Evolutionary conservation across 192 early-diverging fungal species (phyloP).

Genomic region (Spizellomyces sp.): DNA sequence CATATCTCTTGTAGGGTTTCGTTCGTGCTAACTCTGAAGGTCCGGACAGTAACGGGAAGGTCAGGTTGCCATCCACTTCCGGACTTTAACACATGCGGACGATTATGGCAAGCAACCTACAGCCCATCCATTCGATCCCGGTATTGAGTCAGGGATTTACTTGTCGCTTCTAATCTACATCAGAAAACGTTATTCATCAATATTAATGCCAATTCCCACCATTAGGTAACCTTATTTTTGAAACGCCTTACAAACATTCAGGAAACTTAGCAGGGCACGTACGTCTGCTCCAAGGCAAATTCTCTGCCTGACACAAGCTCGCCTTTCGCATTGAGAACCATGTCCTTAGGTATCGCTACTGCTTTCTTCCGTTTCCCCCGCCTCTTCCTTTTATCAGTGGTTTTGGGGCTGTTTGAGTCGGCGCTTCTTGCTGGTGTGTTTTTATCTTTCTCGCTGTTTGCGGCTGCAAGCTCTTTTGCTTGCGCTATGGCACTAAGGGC

Average conservation of each 20-base stretch:
- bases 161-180: constrained; percentile 51
- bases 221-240: too few species aligned
- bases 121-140: constrained; percentile 49
- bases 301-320: constrained; percentile 52
- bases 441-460: too few species aligned
- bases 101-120: constrained; percentile 34
- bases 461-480: too few species aligned
- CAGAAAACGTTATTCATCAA: too few species aligned
- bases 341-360: constrained; percentile 33
- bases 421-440: neutral
- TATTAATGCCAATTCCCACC: too few species aligned
- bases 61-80: neutral
- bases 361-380: constrained; percentile 35
- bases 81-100: neutral
- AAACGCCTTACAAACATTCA: too few species aligned
- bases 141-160: constrained; percentile 42
- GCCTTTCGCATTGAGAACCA: constrained; percentile 51
- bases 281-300: constrained; percentile 56
- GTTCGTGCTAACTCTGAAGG: constrained; percentile 46
- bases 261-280: constrained; percentile 15
- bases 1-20: constrained; percentile 55
- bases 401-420: neutral
- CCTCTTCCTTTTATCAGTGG: constrained; percentile 32
- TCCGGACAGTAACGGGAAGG: neutral
- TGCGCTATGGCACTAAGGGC: too few species aligned